These are phyloP conservation scores for Boletellus ananiceps DNA, from an alignment of 768 basidiomycete genomes.

Conservation along the genomic window DNA sequence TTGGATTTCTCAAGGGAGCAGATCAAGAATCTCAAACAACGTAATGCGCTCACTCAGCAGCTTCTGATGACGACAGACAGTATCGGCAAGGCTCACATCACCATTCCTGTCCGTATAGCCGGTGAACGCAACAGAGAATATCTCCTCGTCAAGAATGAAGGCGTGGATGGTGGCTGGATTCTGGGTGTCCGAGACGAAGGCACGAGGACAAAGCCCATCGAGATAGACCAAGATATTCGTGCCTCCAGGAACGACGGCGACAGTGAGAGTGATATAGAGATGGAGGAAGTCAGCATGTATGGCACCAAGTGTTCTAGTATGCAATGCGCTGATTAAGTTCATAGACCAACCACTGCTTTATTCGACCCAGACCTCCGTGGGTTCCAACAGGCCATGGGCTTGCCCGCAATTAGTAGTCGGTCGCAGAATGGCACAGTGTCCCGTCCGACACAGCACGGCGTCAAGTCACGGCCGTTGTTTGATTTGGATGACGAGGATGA, in stretches of 20 bases:
- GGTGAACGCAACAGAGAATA: constrained; percentile 95
- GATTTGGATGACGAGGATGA: constrained; percentile 48
- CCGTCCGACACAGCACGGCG: constrained; percentile 33
- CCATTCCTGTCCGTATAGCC: constrained; percentile 90
- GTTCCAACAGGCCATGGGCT: constrained; percentile 56
- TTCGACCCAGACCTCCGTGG: constrained; percentile 62
- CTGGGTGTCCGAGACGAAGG: constrained; percentile 88
- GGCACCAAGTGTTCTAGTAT: constrained; percentile 16
- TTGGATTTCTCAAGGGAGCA: constrained; percentile 97
- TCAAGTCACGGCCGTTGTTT: constrained; percentile 47
- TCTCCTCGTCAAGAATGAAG: constrained; percentile 89
- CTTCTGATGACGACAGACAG: constrained; percentile 87
- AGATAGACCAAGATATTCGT: constrained; percentile 64
- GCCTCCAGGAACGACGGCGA: constrained; percentile 33
- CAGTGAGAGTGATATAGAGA: constrained; percentile 58
- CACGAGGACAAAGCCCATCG: constrained; percentile 79
- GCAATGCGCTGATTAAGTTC: constrained; percentile 10
- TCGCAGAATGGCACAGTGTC: constrained; percentile 31
- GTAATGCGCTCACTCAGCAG: constrained; percentile 91
- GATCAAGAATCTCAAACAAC: constrained; percentile 82
- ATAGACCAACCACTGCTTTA: constrained; percentile 29
- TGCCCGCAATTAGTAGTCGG: constrained; percentile 54
- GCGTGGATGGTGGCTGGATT: constrained; percentile 87
- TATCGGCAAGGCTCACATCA: constrained; percentile 84
- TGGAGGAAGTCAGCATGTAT: constrained; percentile 80